phyloP scores from a whole-genome alignment of 371 early-diverging fungal genomes.

The Conidiobolus incongruus region DNA sequence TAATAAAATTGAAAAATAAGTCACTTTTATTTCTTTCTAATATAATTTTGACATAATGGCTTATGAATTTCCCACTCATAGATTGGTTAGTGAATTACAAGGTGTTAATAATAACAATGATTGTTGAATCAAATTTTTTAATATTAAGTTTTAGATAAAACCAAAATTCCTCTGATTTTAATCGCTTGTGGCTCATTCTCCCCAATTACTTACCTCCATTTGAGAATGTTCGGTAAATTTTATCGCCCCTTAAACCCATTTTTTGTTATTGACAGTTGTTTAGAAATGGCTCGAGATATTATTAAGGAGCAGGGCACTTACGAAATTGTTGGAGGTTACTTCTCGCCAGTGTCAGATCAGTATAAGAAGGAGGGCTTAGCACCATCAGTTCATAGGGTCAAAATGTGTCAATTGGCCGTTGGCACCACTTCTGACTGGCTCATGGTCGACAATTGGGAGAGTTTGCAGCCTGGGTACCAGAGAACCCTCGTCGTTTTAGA shows the following conservation, averaged over 20 bases:
- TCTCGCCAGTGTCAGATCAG: conserved; percentile 83
- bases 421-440: conserved; percentile 66
- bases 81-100: too few species aligned
- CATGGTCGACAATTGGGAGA: conserved; percentile 95
- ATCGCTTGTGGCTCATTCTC: conserved; percentile 95
- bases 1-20: too few species aligned
- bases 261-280: too few species aligned
- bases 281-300: conserved; percentile 87
- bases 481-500: conserved; percentile 81
- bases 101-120: too few species aligned
- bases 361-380: conserved; percentile 85
- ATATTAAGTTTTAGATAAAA: conserved; percentile 44
- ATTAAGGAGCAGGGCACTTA: conserved; percentile 45
- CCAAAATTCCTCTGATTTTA: conserved; percentile 71
- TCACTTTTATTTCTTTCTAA: too few species aligned
- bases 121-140: too few species aligned
- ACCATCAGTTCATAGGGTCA: conserved; percentile 59
- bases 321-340: conserved; percentile 85
- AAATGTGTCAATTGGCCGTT: conserved; percentile 82
- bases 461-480: conserved; percentile 49
- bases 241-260: too few species aligned
- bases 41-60: too few species aligned
- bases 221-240: conserved; percentile 93
- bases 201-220: conserved; percentile 89
- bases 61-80: too few species aligned